A percentile compares a stretch with the other conserved stretches of the same genome.
These are phyloP conservation scores for Clonostachys rosea DNA, from an alignment of 2,329 filamentous ascomycete species.

Conservation along the genomic window DNA sequence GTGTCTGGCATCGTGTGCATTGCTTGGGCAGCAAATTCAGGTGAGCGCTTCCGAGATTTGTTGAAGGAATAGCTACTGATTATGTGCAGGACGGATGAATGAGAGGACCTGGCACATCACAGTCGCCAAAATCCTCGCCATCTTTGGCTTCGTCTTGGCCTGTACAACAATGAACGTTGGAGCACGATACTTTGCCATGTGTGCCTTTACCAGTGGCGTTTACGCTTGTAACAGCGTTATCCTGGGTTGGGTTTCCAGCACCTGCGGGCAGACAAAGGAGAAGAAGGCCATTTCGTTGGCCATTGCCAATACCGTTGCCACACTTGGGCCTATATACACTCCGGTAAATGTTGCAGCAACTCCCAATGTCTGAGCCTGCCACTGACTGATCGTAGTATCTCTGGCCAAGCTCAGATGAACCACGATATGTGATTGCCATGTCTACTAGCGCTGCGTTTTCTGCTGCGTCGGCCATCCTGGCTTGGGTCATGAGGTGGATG, in stretches of 20 bases:
- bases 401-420: slow-evolving; percentile 23
- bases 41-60: slow-evolving; percentile 23
- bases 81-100: slow-evolving; percentile 30
- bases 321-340: slow-evolving; percentile 30
- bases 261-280: slow-evolving; percentile 30
- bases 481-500: slow-evolving; percentile 15
- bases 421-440: slow-evolving; percentile 14
- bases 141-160: slow-evolving; percentile 28
- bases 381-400: slow-evolving; percentile 16
- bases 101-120: slow-evolving; percentile 39
- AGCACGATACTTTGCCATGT: slow-evolving; percentile 20
- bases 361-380: too few relatives aligned
- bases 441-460: slow-evolving; percentile 11
- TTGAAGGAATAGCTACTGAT: slow-evolving; percentile 16
- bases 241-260: slow-evolving; percentile 27
- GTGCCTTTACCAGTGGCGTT: slow-evolving; percentile 21
- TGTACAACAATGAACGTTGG: slow-evolving; percentile 14
- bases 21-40: slow-evolving; percentile 10
- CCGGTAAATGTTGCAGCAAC: slow-evolving; percentile 7
- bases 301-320: slow-evolving; percentile 31
- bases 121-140: slow-evolving; percentile 27
- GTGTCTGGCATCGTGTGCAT: slow-evolving; percentile 30
- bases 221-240: slow-evolving; percentile 28
- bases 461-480: slow-evolving; percentile 11
- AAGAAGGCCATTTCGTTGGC: slow-evolving; percentile 29